Evolutionary conservation across 1,139 yeast genomes (phyloP), one percentile per base, ranked within the genome.

Genomic region (Hemisphaericaspora xylofermentans): DNA sequence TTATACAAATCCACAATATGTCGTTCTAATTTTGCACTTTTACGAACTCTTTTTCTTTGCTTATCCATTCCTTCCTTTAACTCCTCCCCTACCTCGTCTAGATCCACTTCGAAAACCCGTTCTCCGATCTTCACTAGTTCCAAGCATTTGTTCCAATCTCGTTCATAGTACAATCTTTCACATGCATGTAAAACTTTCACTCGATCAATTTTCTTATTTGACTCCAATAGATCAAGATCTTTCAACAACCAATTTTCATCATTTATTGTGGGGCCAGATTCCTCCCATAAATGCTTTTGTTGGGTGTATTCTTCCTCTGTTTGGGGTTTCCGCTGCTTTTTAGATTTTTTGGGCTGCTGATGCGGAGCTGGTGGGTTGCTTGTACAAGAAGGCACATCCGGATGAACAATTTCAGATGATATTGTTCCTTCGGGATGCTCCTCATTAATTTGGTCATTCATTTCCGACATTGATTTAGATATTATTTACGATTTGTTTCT

Each of bases 241-340:
- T 64, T 62, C 19, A 49, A 53, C 5, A 80, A 64, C 80, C 83
- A 78, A 25, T 65, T 61, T 3, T 59, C 63, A 0, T 74, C 69
- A 44, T 78, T 76, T 18, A 76, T 51, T 3, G 64, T 60, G 0
- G 88, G 88, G 0, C 88, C 88, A 1, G 61, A 45, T 2, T 48
- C 43, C 41, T 56, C 59, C 54, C 78, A 83, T 44, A 68, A 71
- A 2, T 42, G 33, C 42, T 63, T 60, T 51, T 84, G 88, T 4
- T 46, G 53, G 16, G 51, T 56, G 48, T 61, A 83, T 39, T 75
- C 80, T 44, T 77, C 84, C 33, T 73, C 78, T 1, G 79, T 55
- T 53, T 84, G 89, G 0, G 78, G 79, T 49, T 80, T 82, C 32
- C 89, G 43, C 42, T 47, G 48, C 28, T 43, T 47, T 16, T 35